phyloP scores from a whole-genome alignment of 805 yeast species.

The Candida golubevii region DNA sequence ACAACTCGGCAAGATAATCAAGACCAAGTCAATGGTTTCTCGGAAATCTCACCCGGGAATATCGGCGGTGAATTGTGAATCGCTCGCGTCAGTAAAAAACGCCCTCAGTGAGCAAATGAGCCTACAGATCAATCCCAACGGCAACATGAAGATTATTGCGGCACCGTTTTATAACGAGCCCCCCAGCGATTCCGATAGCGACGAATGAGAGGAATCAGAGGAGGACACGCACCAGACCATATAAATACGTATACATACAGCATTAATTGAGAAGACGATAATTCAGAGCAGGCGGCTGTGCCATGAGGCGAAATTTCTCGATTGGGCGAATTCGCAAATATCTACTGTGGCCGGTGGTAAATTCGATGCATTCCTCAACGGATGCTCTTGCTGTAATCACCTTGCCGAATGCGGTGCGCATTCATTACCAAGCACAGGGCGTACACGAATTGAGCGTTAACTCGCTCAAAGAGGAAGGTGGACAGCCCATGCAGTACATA shows the following conservation, averaged over 20 bases:
- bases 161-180: slow-evolving; percentile 38
- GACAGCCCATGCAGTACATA: slow-evolving; percentile 1
- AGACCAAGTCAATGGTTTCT: slow-evolving; percentile 4
- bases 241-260: too few relatives aligned
- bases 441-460: slow-evolving; percentile 6
- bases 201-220: neutral
- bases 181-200: slow-evolving; percentile 31
- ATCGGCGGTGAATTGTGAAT: slow-evolving; percentile 2
- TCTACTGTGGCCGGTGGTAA: neutral
- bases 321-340: slow-evolving; percentile 1
- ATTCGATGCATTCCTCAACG: slow-evolving; percentile 1
- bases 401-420: slow-evolving; percentile 7
- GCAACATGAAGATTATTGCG: slow-evolving; percentile 28
- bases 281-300: neutral
- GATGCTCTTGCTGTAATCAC: neutral
- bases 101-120: slow-evolving; percentile 9
- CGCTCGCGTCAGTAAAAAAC: slow-evolving; percentile 12
- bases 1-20: slow-evolving; percentile 5
- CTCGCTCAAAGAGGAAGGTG: slow-evolving; percentile 8
- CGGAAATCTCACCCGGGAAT: slow-evolving; percentile 1
- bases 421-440: neutral
- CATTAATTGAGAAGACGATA: too few relatives aligned
- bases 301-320: neutral
- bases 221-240: too few relatives aligned
- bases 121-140: slow-evolving; percentile 10